phyloP scores from a whole-genome alignment of 371 early-diverging fungal genomes.

The Mucor racemosus region DNA sequence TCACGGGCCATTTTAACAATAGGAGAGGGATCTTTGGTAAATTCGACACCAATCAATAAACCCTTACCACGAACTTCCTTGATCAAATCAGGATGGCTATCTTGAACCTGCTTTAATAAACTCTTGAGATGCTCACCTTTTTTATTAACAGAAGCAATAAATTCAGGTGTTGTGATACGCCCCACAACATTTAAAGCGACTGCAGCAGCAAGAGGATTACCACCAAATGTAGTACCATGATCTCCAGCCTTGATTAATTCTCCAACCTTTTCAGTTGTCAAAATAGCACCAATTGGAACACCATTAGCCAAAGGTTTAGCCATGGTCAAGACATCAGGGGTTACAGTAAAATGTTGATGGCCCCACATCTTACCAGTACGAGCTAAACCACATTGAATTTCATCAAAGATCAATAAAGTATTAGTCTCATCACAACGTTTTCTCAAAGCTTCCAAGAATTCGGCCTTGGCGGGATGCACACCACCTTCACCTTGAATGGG shows the following conservation, averaged over 20 bases:
- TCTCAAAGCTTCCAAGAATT: conserved; percentile 79
- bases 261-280: conserved; percentile 80
- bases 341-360: conserved; percentile 71
- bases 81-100: conserved; percentile 58
- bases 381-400: conserved; percentile 97
- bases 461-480: conserved; percentile 68
- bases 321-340: conserved; percentile 92
- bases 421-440: conserved; percentile 80
- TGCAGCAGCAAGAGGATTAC: conserved; percentile 85
- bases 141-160: conserved; percentile 68
- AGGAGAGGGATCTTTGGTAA: conserved; percentile 65
- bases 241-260: conserved; percentile 82
- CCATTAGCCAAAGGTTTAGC: conserved; percentile 97
- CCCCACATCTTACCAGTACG: conserved; percentile 92
- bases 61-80: conserved; percentile 86
- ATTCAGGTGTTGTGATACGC: conserved; percentile 71
- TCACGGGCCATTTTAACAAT: conserved; percentile 80
- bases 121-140: conserved; percentile 62
- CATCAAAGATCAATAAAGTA: conserved; percentile 91
- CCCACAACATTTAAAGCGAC: conserved; percentile 74
- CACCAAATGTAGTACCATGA: conserved; percentile 92
- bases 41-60: conserved; percentile 81
- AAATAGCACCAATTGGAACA: conserved; percentile 92
- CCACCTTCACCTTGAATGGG: conserved; percentile 98
- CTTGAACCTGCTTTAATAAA: conserved; percentile 54